These are phyloP conservation scores for Lodderomyces parapsilosis DNA, from an alignment of 1,139 yeast species.

Conservation along the genomic window DNA sequence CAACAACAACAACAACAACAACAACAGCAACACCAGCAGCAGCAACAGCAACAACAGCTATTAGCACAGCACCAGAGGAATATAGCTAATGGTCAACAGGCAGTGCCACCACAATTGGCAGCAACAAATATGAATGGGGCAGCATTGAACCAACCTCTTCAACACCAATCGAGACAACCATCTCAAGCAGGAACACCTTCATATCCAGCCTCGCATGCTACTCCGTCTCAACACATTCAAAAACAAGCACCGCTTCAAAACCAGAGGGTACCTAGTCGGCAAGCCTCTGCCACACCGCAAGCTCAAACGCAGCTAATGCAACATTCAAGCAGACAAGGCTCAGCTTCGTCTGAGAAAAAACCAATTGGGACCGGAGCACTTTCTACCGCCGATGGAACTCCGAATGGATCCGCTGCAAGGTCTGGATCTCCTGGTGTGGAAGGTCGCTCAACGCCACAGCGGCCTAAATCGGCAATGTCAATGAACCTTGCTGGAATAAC, in stretches of 20 bases:
- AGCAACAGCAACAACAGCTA: slow-evolving; percentile 11
- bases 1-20: slow-evolving; percentile 10
- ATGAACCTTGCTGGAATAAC: slow-evolving; percentile 45
- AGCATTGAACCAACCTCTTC: slow-evolving; percentile 14
- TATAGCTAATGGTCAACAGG: slow-evolving; percentile 7
- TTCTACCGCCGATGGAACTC: slow-evolving; percentile 7
- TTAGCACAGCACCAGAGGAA: slow-evolving; percentile 9
- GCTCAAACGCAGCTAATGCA: slow-evolving; percentile 4
- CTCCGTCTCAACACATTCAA: slow-evolving; percentile 11
- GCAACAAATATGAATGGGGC: slow-evolving; percentile 11
- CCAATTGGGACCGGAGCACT: slow-evolving; percentile 5
- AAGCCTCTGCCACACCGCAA: slow-evolving; percentile 8
- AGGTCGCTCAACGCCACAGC: slow-evolving; percentile 10
- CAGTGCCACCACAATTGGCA: slow-evolving; percentile 10
- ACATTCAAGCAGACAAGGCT: slow-evolving; percentile 10
- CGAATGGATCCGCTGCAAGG: slow-evolving; percentile 7
- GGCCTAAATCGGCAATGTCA: slow-evolving; percentile 11
- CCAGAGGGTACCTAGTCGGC: slow-evolving; percentile 13
- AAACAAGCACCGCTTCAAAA: slow-evolving; percentile 8
- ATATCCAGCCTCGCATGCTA: slow-evolving; percentile 9
- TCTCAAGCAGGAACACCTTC: slow-evolving; percentile 10
- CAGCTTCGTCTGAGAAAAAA: slow-evolving; percentile 9
- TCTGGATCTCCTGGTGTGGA: slow-evolving; percentile 9
- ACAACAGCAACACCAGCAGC: slow-evolving; percentile 9
- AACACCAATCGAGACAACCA: slow-evolving; percentile 7